phyloP scores from a whole-genome alignment of 495 filamentous ascomycete genomes.

The Tuber melanosporum region DNA sequence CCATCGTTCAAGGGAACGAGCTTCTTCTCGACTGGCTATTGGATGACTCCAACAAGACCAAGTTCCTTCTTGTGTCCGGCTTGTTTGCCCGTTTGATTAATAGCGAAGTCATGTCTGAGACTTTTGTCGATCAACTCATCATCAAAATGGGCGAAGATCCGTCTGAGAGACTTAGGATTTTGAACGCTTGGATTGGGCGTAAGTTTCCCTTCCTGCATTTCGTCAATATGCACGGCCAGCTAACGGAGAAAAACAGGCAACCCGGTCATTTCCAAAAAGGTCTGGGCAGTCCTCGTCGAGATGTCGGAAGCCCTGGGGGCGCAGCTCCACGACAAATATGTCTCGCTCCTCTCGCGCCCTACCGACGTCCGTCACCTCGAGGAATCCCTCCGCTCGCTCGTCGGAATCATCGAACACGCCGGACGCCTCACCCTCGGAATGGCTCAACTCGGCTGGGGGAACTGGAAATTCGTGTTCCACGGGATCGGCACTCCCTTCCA shows the following conservation, averaged over 20 bases:
- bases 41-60: constrained; percentile 19
- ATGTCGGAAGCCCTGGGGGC: neutral
- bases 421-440: constrained; percentile 20
- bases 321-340: neutral
- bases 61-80: constrained; percentile 27
- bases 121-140: neutral
- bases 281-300: neutral
- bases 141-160: neutral
- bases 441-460: constrained; percentile 10
- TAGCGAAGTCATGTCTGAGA: constrained; percentile 20
- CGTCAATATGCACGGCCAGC: neutral
- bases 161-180: neutral
- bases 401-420: constrained; percentile 21
- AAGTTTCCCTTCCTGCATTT: neutral
- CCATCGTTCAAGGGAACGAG: constrained; percentile 18
- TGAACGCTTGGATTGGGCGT: neutral
- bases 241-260: neutral
- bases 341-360: constrained; percentile 27
- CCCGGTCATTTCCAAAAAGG: neutral
- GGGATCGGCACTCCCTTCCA: constrained; percentile 1
- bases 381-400: constrained; percentile 22
- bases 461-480: constrained; percentile 26
- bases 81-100: constrained; percentile 18
- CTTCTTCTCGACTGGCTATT: constrained; percentile 13
- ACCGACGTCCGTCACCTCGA: constrained; percentile 26